Evolutionary conservation across 176 grass and related monocot species (phyloP), one percentile per base, ranked within the genome.

Genomic region (Hyparrhenia diplandra): DNA sequence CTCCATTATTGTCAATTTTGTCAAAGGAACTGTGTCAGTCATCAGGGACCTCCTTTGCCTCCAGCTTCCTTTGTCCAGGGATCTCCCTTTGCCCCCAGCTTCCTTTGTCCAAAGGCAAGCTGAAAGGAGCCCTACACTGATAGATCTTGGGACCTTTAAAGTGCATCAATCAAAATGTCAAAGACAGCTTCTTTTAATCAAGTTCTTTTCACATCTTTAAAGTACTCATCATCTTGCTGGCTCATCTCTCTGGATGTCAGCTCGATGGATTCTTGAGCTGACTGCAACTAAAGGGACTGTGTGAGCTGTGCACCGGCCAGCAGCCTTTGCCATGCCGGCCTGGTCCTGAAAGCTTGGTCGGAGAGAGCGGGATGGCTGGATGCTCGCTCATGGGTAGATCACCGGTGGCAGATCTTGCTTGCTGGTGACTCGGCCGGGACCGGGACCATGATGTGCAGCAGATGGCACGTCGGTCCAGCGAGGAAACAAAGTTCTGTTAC

Each of bases 131-230:
- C 6, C 58, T 25, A 16, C 13, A 29, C 36, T 20, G 23, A 69
- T 74, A 64, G 41, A 66, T 81, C 14, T 67, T 28, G 23, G 28
- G 35, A 75, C 71, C 69, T 74, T 80, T 84, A 80, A 69, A 80
- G 75, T 11, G 80, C 74, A 54, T 67, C 35, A 21, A 36, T 43
- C 35, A 45, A 54, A 72, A 73, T 84, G 80, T 78, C 58, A 78
- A 78, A 43, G 74, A 58, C 35, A 17, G 47, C 62, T 69, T 46
- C 74, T 72, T 83, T 73, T n/a, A 21, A 25, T 78, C 43, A 37
- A 12, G 1, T 57, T 4, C 20, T 17, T 58, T 83, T 73, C 78
- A 13, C 80, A 73, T 58, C 17, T 23, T 74, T 40, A 67, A 7
- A 35, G 63, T 61, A 29, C 2, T 23, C 67, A 54, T 30, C 31